Conservation (phyloP, 2,329 filamentous ascomycete species). For the Magnaporthiopsis poae region DNA sequence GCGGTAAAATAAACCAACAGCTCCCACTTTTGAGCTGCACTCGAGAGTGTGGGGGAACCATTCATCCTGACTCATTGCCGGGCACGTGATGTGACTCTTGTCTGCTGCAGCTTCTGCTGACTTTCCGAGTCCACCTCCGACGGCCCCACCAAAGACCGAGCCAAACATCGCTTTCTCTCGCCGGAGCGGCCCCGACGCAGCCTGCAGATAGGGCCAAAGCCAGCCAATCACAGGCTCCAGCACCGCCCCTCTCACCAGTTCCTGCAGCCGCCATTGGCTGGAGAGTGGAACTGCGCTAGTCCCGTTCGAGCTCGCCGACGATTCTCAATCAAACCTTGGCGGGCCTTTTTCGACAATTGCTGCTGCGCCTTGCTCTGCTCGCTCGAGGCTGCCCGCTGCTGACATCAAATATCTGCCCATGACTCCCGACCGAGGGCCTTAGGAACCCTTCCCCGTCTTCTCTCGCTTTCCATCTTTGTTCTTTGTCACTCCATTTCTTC, state of each 20-base stretch:
- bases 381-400: not conserved
- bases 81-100: not conserved
- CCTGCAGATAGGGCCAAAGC: not conserved
- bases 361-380: slow-evolving; percentile 1
- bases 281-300: not conserved
- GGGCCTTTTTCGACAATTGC: not conserved
- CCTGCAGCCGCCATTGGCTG: not conserved
- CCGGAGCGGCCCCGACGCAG: not conserved
- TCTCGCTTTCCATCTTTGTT: slow-evolving; percentile 13
- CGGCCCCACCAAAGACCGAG: no score
- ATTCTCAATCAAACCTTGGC: slow-evolving; percentile 3
- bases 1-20: not conserved
- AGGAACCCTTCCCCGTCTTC: slow-evolving; percentile 10
- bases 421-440: slow-evolving; percentile 21
- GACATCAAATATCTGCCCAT: slow-evolving; percentile 23
- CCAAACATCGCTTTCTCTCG: not conserved
- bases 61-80: not conserved
- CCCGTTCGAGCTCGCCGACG: slow-evolving; percentile 1
- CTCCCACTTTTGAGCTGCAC: no score
- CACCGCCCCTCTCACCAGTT: not conserved
- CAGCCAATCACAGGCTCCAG: not conserved
- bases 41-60: not conserved
- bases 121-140: no score
- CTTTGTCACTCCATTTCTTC: no score
- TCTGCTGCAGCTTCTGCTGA: not conserved